Evolutionary conservation across 441 rosid genomes (phyloP).

Genomic region (Codiaeum variegatum): DNA sequence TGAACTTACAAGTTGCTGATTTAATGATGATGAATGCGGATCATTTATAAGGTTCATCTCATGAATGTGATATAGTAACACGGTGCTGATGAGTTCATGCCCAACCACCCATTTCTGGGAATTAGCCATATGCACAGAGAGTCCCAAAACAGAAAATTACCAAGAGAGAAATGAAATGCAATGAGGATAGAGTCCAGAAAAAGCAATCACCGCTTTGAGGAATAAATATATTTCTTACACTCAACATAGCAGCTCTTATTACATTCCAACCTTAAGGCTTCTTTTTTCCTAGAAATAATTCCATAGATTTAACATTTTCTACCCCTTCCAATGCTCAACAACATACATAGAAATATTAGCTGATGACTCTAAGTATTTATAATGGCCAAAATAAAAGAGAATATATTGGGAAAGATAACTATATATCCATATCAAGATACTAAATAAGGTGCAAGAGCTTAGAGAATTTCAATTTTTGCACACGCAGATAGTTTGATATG

Average conservation of each 20-base stretch:
- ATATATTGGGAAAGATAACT: too few species aligned
- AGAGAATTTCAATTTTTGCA: too few species aligned
- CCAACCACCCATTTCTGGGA: constrained; percentile 2
- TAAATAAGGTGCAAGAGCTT: too few species aligned
- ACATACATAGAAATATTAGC: not conserved
- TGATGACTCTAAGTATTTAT: too few species aligned
- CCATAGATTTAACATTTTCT: not conserved
- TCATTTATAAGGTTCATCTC: not conserved
- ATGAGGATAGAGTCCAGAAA: not conserved
- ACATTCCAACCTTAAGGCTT: not conserved
- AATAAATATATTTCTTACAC: not conserved
- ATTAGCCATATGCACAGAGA: not conserved
- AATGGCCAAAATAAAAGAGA: too few species aligned
- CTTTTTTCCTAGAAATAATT: not conserved
- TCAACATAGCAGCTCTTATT: not conserved
- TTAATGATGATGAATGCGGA: not conserved
- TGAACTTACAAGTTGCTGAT: too few species aligned
- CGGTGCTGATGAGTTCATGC: not conserved
- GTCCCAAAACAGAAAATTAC: not conserved
- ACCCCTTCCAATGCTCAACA: not conserved
- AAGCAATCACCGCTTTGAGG: constrained; percentile 1
- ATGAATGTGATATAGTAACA: not conserved
- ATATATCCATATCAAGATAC: too few species aligned
- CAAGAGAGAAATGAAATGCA: not conserved
- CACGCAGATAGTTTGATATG: too few species aligned